Evolutionary conservation across 2,329 filamentous ascomycete genomes (phyloP).

Genomic region (Venturiaceae sp.): DNA sequence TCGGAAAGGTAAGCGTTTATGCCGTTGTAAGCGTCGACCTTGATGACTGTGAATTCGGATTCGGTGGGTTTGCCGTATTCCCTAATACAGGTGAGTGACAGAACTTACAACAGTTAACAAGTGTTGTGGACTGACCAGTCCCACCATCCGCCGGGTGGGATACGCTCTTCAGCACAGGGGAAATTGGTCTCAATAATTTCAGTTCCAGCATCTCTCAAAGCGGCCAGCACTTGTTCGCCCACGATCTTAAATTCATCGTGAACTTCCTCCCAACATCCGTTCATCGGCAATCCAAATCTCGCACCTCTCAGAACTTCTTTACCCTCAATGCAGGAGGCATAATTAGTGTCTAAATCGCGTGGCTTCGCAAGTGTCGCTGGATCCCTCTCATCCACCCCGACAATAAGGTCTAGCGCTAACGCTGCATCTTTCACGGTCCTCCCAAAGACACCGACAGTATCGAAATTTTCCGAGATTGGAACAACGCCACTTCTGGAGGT

Average conservation of each 20-base stretch:
- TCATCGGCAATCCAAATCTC: constrained; percentile 62
- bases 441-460: constrained; percentile 58
- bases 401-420: constrained; percentile 43
- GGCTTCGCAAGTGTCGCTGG: constrained; percentile 43
- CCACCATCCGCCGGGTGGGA: background rate
- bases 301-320: constrained; percentile 48
- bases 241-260: background rate
- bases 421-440: constrained; percentile 56
- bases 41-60: constrained; percentile 64
- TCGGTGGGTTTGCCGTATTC: constrained; percentile 51
- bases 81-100: constrained; percentile 14
- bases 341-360: background rate
- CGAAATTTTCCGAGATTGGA: constrained; percentile 57
- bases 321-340: constrained; percentile 44
- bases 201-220: background rate
- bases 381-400: constrained; percentile 52
- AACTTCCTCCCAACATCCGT: constrained; percentile 57
- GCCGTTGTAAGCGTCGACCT: constrained; percentile 61
- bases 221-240: background rate
- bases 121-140: background rate
- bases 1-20: constrained; percentile 54
- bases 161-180: background rate
- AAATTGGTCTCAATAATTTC: background rate
- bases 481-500: constrained; percentile 26
- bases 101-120: background rate